A percentile compares a stretch with the other conserved stretches of the same genome.
phyloP scores from a whole-genome alignment of 2,329 filamentous ascomycete species.

The Xylariales sp. region DNA sequence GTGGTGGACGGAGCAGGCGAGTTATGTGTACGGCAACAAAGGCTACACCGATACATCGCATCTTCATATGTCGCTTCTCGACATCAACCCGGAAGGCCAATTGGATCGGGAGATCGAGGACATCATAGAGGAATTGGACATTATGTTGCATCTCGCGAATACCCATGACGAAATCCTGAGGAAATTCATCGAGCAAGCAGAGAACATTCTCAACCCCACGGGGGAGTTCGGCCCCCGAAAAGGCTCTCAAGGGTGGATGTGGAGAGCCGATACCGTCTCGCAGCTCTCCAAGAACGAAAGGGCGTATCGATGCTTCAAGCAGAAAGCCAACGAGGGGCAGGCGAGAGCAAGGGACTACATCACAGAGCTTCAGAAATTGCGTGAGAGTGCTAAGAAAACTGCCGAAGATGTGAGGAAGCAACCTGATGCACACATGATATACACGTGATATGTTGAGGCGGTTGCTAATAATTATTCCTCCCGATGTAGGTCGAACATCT shows the following conservation, averaged over 20 bases:
- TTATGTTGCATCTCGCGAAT: conserved; percentile 56
- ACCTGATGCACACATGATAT: no score
- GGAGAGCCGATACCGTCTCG: no score
- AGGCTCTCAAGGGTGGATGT: no score
- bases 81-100: conserved; percentile 57
- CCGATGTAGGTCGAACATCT: conserved; percentile 54
- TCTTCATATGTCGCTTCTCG: conserved; percentile 50
- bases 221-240: conserved; percentile 35
- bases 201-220: conserved; percentile 41
- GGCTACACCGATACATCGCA: conserved; percentile 40
- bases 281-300: neutral
- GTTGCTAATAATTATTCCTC: conserved; percentile 30
- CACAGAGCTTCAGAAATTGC: conserved; percentile 51
- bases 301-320: conserved; percentile 45
- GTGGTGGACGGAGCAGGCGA: conserved; percentile 49
- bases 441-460: no score
- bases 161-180: conserved; percentile 52
- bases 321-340: conserved; percentile 47
- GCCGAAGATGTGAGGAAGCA: conserved; percentile 43
- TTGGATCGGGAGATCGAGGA: conserved; percentile 59
- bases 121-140: conserved; percentile 60
- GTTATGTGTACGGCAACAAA: conserved; percentile 40
- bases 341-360: conserved; percentile 47
- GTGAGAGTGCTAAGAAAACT: conserved; percentile 50
- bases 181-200: conserved; percentile 44